Evolutionary conservation across 2,329 filamentous ascomycete genomes (phyloP).

Genomic region (Lasiodiplodia gonubiensis): DNA sequence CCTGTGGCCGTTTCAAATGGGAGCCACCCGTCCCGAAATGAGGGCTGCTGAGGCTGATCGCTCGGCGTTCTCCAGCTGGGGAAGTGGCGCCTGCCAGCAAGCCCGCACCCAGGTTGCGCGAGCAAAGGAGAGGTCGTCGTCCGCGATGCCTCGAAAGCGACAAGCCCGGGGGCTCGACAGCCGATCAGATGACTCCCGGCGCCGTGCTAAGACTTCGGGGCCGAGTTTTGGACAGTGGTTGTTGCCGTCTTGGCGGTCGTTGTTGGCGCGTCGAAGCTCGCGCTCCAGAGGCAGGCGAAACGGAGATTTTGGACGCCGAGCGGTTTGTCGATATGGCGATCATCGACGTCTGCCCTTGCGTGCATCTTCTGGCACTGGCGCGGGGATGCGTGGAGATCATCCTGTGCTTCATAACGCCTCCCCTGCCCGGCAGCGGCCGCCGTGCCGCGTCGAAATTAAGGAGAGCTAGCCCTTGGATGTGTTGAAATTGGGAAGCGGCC

Average conservation of each 20-base stretch:
- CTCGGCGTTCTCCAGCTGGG: slow-evolving; percentile 21
- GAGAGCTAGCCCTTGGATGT: slow-evolving; percentile 5
- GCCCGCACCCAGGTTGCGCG: slow-evolving; percentile 12
- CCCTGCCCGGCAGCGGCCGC: slow-evolving; percentile 11
- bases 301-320: slow-evolving; percentile 26
- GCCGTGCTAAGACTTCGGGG: slow-evolving; percentile 20
- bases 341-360: slow-evolving; percentile 19
- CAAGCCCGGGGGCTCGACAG: background rate
- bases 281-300: background rate
- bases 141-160: slow-evolving; percentile 18
- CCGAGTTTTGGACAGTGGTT: slow-evolving; percentile 15
- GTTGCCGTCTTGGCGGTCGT: slow-evolving; percentile 11
- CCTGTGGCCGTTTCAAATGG: slow-evolving; percentile 10
- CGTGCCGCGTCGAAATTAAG: slow-evolving; percentile 21
- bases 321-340: slow-evolving; percentile 16
- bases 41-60: slow-evolving; percentile 20
- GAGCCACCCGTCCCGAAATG: slow-evolving; percentile 17
- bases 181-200: slow-evolving; percentile 25
- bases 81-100: slow-evolving; percentile 23
- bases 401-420: background rate
- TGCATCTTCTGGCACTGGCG: slow-evolving; percentile 12
- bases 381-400: slow-evolving; percentile 24
- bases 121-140: slow-evolving; percentile 13
- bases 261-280: background rate
- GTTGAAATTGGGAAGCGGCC: slow-evolving; percentile 18